Evolutionary conservation across 768 basidiomycete genomes (phyloP).

Genomic region (Russula dissimulans): DNA sequence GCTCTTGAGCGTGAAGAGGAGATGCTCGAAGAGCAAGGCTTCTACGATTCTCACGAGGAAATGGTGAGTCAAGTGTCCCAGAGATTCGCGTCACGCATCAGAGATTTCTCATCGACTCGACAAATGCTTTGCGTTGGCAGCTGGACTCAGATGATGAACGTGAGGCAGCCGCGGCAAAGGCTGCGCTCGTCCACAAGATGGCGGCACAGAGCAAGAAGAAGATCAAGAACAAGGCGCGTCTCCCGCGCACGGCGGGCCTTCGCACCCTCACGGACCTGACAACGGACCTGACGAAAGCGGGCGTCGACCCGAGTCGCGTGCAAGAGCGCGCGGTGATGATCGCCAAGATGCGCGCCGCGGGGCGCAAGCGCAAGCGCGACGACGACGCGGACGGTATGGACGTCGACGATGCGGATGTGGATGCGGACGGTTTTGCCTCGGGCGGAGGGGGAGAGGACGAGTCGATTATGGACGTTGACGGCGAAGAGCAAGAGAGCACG

Average conservation of each 20-base stretch:
- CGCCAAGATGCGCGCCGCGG: constrained; percentile 60
- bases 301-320: constrained; percentile 80
- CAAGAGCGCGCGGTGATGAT: constrained; percentile 81
- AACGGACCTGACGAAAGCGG: constrained; percentile 73
- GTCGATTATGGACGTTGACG: constrained; percentile 30
- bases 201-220: constrained; percentile 77
- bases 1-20: constrained; percentile 97
- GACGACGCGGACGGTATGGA: constrained; percentile 29
- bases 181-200: constrained; percentile 57
- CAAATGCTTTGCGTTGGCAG: constrained; percentile 20
- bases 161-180: constrained; percentile 54
- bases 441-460: constrained; percentile 34
- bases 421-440: constrained; percentile 19
- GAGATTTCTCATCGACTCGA: neutral
- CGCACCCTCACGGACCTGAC: constrained; percentile 68
- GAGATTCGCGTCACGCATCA: neutral
- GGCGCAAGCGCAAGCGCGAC: constrained; percentile 62
- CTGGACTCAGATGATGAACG: constrained; percentile 63
- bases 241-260: constrained; percentile 67
- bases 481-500: constrained; percentile 35
- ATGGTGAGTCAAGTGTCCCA: constrained; percentile 42
- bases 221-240: constrained; percentile 73
- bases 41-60: constrained; percentile 85
- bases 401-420: constrained; percentile 24
- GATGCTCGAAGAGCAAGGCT: constrained; percentile 86